Evolutionary conservation across 2,329 filamentous ascomycete genomes (phyloP), one percentile per base, ranked within the genome.

Genomic region (Fusarium sp.): DNA sequence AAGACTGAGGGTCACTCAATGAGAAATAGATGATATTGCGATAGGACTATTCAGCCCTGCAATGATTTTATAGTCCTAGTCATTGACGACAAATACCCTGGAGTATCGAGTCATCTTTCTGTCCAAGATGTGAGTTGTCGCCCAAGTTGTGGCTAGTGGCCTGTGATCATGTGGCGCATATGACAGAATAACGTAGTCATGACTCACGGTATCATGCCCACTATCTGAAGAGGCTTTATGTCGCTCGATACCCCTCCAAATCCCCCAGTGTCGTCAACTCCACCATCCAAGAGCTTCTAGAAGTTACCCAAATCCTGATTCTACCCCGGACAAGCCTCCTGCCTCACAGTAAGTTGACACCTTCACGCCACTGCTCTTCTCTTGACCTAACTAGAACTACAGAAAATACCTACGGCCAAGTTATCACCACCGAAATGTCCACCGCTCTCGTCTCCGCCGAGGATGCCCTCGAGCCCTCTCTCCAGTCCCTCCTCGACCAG

Each of bases 401-500:
- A 41, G 43, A 20, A 20, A 23, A 20, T 10, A 32, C n/a, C 45
- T 23, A 25, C 32, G 28, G 25, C 23, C 50, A 30, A 25, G 7
- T 7, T 47, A 18, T 34, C 40, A 43, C 42, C 42, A 21, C 23
- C 48, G 32, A 62, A 66, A 82, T 82, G 81, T 83, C 83, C 60
- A 73, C 82, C 68, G 76, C 79, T 67, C 53, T 82, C 68, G 71
- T 81, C 74, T 77, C 78, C 66, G 76, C 77, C 81, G 91, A 92
- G 77, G 92, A 94, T 79, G 85, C 89, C 75, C 90, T 98, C 84
- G 94, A 97, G 84, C 94, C 96, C 49, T 93, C 93, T 55, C 92
- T 99, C 77, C 93, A 98, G 84, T 92, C 93, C 71, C 94, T 99
- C 78, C 89, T 99, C 76, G 93, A 97, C 85, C 96, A 99, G 82